A percentile compares a stretch with the other conserved stretches of the same genome.
phyloP scores from a whole-genome alignment of 2,329 filamentous ascomycete genomes.

The Talaromyces verruculosus region DNA sequence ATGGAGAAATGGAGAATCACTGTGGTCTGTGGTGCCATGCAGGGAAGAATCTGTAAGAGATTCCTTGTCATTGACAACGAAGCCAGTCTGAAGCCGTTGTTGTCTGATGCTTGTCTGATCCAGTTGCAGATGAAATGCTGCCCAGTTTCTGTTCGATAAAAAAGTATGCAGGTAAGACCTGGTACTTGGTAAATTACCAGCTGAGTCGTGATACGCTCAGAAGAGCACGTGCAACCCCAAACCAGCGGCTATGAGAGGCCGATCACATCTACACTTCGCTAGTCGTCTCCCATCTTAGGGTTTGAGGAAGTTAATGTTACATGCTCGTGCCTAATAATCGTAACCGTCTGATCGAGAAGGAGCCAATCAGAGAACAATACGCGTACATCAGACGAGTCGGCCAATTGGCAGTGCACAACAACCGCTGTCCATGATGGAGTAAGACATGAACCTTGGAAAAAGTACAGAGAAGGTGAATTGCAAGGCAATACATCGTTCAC shows the following conservation, averaged over 20 bases:
- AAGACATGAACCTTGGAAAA: not conserved
- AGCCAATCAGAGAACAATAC: conserved; percentile 2
- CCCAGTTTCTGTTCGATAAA: conserved; percentile 1
- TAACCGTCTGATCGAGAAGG: not conserved
- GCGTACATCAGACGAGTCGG: not conserved
- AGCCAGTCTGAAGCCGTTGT: not conserved
- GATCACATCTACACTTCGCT: not conserved
- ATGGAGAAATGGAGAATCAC: not conserved
- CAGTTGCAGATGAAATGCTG: not conserved
- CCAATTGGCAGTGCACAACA: not conserved
- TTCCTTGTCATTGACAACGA: not conserved
- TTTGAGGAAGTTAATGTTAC: conserved; percentile 1
- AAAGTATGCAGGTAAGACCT: not conserved
- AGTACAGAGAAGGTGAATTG: not conserved
- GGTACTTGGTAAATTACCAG: not conserved
- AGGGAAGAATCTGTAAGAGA: not conserved
- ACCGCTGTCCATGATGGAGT: not conserved
- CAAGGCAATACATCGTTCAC: not conserved
- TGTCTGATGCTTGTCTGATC: not conserved
- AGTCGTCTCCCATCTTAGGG: not conserved
- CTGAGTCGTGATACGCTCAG: not conserved
- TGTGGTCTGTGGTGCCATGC: not conserved
- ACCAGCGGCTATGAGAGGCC: not conserved
- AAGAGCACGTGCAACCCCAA: conserved; percentile 4
- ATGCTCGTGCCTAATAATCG: conserved; percentile 15